Evolutionary conservation across 2,329 filamentous ascomycete genomes (phyloP).

Genomic region (Ophiostoma pallidulum): DNA sequence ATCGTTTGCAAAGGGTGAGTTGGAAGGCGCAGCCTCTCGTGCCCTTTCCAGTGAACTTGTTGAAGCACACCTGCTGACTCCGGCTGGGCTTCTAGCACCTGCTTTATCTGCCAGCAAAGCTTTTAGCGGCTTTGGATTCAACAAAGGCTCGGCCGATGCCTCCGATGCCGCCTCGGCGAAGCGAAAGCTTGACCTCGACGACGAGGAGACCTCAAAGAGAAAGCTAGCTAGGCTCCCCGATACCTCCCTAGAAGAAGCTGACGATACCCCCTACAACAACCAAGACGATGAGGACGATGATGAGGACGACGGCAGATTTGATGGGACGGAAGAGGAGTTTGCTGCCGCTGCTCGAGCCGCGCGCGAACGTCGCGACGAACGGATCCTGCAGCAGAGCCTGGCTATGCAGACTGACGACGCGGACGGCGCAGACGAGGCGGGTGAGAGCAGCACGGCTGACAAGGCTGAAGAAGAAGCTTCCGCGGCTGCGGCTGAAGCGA

Average conservation of each 20-base stretch:
- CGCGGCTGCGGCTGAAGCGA: constrained; percentile 4
- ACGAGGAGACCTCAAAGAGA: constrained; percentile 76
- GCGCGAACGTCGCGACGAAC: constrained; percentile 72
- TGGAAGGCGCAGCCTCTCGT: not conserved
- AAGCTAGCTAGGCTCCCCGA: constrained; percentile 87
- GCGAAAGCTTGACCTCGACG: constrained; percentile 73
- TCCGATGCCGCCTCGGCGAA: constrained; percentile 56
- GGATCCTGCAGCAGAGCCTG: constrained; percentile 42
- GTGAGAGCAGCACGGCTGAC: constrained; percentile 13
- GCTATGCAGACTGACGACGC: constrained; percentile 33
- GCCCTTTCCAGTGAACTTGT: too few species aligned
- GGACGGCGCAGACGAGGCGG: constrained; percentile 10
- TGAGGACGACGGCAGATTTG: constrained; percentile 66
- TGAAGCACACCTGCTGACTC: too few species aligned
- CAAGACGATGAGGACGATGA: constrained; percentile 57
- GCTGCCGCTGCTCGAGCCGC: constrained; percentile 77
- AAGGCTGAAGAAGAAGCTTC: constrained; percentile 15
- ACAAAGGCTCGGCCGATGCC: constrained; percentile 52
- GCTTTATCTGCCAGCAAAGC: constrained; percentile 39
- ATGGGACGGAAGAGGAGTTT: constrained; percentile 76
- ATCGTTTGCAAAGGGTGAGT: constrained; percentile 8
- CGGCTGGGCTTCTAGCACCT: not conserved
- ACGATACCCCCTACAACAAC: constrained; percentile 50
- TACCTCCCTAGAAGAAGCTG: constrained; percentile 55
- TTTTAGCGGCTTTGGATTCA: constrained; percentile 74